Evolutionary conservation across 139 green algal genomes (phyloP).

Genomic region (Raphidocelis subcapitata): DNA sequence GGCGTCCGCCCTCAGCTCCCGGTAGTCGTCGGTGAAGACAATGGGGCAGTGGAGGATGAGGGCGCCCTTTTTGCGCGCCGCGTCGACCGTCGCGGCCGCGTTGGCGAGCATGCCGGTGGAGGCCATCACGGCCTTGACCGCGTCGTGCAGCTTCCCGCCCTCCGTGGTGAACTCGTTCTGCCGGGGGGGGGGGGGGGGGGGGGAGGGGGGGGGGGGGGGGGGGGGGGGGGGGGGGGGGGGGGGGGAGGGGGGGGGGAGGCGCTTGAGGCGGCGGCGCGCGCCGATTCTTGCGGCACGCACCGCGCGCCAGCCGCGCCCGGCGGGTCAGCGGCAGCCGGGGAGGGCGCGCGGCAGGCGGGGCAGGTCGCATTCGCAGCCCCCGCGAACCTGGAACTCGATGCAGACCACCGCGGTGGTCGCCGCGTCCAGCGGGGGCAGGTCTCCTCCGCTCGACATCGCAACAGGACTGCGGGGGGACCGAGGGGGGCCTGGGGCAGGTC

Average conservation of each 20-base stretch:
- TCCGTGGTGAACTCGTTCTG: constrained; percentile 45
- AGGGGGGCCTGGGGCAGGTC: too few relatives aligned
- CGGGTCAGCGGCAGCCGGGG: too few relatives aligned
- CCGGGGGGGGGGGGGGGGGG: too few relatives aligned
- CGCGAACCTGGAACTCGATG: constrained; percentile 39
- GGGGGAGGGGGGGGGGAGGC: too few relatives aligned
- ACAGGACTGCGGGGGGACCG: too few relatives aligned
- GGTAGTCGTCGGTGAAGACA: constrained; percentile 45
- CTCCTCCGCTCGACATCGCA: too few relatives aligned
- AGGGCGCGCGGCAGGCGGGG: neutral
- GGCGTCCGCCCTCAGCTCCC: constrained; percentile 29
- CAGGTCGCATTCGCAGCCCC: neutral
- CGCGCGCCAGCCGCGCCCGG: too few relatives aligned
- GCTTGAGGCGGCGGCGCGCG: too few relatives aligned
- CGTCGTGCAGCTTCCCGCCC: constrained; percentile 46
- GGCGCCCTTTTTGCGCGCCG: constrained; percentile 37
- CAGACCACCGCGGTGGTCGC: constrained; percentile 30
- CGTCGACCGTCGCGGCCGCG: constrained; percentile 20
- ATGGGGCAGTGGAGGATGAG: constrained; percentile 39
- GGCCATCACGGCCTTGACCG: constrained; percentile 44
- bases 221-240: too few relatives aligned
- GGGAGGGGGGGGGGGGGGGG: too few relatives aligned
- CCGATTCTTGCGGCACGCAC: too few relatives aligned
- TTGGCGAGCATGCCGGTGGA: constrained; percentile 44
- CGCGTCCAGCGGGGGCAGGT: constrained; percentile 14